Conservation (phyloP, 768 basidiomycete genomes). For the Hypholoma sublateritium region DNA sequence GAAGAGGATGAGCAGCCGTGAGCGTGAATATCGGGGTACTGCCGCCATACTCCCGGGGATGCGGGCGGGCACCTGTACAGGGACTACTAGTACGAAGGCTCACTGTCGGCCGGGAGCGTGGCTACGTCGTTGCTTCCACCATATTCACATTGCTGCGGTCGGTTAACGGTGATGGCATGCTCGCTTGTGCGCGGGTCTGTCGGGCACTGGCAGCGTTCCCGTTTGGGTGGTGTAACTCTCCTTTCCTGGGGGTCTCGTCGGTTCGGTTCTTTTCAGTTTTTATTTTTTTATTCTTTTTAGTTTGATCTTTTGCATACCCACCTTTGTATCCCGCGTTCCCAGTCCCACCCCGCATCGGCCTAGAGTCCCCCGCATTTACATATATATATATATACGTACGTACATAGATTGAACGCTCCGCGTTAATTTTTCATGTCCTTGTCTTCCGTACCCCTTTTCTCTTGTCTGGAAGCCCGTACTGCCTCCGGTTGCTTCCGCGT, state of each 20-base stretch:
- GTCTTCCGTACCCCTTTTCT: not conserved
- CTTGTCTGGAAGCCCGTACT: not conserved
- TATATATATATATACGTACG: not conserved
- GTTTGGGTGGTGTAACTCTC: no score
- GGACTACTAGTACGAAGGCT: not conserved
- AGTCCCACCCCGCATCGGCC: not conserved
- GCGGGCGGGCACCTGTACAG: not conserved
- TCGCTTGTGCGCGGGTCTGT: not conserved
- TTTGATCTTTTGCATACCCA: not conserved
- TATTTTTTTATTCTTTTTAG: not conserved
- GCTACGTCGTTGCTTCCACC: not conserved
- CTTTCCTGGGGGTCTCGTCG: no score
- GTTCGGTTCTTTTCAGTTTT: not conserved
- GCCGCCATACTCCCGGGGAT: constrained; percentile 3
- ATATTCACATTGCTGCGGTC: not conserved
- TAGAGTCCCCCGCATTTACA: not conserved
- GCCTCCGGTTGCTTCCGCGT: no score
- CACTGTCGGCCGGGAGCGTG: not conserved
- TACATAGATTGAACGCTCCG: not conserved
- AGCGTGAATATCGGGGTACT: constrained; percentile 9
- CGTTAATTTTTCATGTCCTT: not conserved
- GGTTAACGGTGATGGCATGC: not conserved
- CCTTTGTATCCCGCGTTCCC: not conserved
- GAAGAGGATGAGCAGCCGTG: not conserved
- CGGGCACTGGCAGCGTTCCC: not conserved